Percentiles rank a stretch among this genome's conserved stretches.
phyloP scores from a whole-genome alignment of 331 rosid genomes.

The Rhamnella rubrinervis region DNA sequence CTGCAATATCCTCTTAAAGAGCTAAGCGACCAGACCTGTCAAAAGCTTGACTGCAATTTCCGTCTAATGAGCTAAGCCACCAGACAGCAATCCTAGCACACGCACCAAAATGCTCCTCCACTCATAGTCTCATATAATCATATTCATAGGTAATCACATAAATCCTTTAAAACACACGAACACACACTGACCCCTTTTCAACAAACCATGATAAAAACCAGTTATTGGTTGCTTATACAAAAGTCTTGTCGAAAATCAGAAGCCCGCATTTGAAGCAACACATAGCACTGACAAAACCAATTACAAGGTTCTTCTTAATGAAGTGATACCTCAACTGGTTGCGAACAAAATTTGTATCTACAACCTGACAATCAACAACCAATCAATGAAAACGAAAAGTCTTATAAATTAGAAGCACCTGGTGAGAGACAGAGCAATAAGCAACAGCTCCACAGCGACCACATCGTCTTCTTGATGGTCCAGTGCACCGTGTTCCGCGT shows the following conservation, averaged over 20 bases:
- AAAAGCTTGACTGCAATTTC: not conserved
- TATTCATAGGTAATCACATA: too few species aligned
- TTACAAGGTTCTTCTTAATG: not conserved
- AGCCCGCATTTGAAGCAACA: not conserved
- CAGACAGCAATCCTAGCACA: not conserved
- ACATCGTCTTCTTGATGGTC: constrained; percentile 60
- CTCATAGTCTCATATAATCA: too few species aligned
- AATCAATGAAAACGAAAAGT: not conserved
- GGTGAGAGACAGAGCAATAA: constrained; percentile 80
- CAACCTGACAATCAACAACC: not conserved
- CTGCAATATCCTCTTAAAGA: not conserved
- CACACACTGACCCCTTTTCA: not conserved
- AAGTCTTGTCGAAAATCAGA: not conserved
- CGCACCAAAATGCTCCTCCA: too few species aligned
- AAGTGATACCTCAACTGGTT: too few species aligned
- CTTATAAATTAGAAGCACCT: constrained; percentile 38
- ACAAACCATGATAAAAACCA: constrained; percentile 14
- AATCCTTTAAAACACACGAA: too few species aligned
- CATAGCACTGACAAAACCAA: not conserved
- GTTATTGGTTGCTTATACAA: not conserved
- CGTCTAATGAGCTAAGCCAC: not conserved
- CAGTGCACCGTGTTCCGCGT: constrained; percentile 58
- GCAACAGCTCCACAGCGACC: constrained; percentile 82
- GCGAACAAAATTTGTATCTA: not conserved
- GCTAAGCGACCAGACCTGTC: not conserved